phyloP scores from a whole-genome alignment of 176 grass and related monocot genomes.

The Avena insularis region DNA sequence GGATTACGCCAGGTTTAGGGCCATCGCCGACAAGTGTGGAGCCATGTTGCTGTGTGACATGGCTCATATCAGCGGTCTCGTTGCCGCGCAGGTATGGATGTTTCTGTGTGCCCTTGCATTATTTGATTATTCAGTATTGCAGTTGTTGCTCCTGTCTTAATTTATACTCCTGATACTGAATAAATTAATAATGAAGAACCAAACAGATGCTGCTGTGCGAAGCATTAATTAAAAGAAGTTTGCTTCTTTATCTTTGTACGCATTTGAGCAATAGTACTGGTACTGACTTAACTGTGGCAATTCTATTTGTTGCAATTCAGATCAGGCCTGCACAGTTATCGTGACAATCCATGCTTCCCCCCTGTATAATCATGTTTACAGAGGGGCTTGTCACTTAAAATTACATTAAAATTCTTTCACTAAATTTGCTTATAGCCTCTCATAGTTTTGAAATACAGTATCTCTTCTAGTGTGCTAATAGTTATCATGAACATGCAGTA shows the following conservation, averaged over 20 bases:
- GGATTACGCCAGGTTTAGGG: conserved; percentile 86
- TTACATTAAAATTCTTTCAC: not conserved
- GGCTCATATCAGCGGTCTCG: conserved; percentile 98
- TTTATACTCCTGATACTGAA: not conserved
- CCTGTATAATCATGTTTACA: not conserved
- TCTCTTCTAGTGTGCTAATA: not conserved
- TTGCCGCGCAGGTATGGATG: conserved; percentile 75
- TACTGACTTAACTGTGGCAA: not conserved
- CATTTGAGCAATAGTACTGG: not conserved
- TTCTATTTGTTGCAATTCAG: not conserved
- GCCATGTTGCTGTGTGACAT: conserved; percentile 95
- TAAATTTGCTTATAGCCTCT: not conserved
- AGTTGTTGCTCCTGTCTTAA: not conserved
- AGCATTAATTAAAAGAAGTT: not conserved
- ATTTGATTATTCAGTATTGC: not conserved
- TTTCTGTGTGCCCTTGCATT: not conserved
- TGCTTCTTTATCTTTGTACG: not conserved
- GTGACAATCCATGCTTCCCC: not conserved
- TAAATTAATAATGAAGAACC: no score
- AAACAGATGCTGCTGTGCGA: no score
- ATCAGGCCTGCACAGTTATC: not conserved
- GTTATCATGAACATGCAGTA: not conserved
- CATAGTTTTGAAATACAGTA: not conserved
- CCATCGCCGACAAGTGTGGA: conserved; percentile 91
- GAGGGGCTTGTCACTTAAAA: not conserved